Evolutionary conservation across 2,329 filamentous ascomycete genomes (phyloP), one percentile per base, ranked within the genome.

Genomic region (Ophiocordyceps robertsii): DNA sequence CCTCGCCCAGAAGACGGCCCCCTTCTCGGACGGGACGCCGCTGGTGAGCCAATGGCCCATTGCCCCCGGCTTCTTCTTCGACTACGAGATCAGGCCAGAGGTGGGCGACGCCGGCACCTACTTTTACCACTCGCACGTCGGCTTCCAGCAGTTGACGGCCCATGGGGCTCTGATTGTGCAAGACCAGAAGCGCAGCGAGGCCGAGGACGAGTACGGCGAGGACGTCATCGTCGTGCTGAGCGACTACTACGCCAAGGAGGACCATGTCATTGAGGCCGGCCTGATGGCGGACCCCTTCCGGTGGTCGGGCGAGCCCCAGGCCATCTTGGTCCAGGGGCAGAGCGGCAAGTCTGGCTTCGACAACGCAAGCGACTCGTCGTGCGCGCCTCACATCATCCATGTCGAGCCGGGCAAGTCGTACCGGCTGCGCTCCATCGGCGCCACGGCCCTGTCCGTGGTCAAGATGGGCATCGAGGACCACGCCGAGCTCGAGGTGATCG

Each of bases 101-200:
- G 33, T 55, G 2, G 70, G 68, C 12, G 69, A 76, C 44, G 69
- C 73, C 0, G 79, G 78, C 6, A 75, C 76, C 0, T 82, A 80
- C 51, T 82, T 80, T 52, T 82, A 82, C 51, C 78, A 82, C 52
- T 80, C 77, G 0, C 79, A 82, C 46, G 66, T 82, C 9, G 76
- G 69, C 0, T 73, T 81, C 45, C 77, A 82, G 52, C 71, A 73
- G 0, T 56, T 73, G 31, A 73, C 75, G 17, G 74, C 73, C 0
- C 56, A 68, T 12, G 79, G 79, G 0, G 60, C 71, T 0, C 51
- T 83, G 29, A 72, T 80, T 36, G 68, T 83, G n/a, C 67, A 72
- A 45, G 69, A 74, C 39, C 67, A 72, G 45, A 68, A 75, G 39
- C 53, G 54, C 36, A 56, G 37, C 11, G 46, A 61, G 29, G 7